Evolutionary conservation across 164 flowering plant genomes (phyloP), one percentile per base, ranked within the genome.

Genomic region (Liriodendron chinense): DNA sequence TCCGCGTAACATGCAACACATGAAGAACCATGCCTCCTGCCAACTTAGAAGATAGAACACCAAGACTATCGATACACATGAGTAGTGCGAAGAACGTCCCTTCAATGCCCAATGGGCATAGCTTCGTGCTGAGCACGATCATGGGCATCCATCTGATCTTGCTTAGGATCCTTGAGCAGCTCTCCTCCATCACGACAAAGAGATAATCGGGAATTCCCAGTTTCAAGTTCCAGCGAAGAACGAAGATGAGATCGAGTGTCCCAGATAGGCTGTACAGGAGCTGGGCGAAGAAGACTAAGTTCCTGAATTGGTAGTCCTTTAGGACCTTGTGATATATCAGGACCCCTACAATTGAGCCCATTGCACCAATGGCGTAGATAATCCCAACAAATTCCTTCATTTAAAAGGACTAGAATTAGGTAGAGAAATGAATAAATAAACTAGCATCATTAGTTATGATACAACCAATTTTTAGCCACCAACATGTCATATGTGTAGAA

Each of bases 81-180:
- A 92, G 68, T 2, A 92, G 84, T 0, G 97, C 97, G 65, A 92
- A 92, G 70, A 92, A 92, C 0, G 95, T 57, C 62, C 93, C 95
- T 74, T 88, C 93, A 12, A 89, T 89, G 69, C 95, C 95, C 16
- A 80, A 12, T n/a, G 94, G 93, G 72, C 95, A 92, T 0, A 91
- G 88, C 72, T 80, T 80, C 12, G 89, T 84, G 79, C 92, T 89
- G 3, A 92, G 70, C 0, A 92, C 89, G 7, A 89, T 80, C 91
- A 92, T 87, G 0, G 97, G 94, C 82, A 85, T 89, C 97, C 94
- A 92, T 74, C 90, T 72, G 21, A 92, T 80, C 23, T 84, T 79
- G 69, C 73, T 72, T 21, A 89, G 68, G 62, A 89, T 80, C 50
- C 85, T 77, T 0, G 85, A 72, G 7, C 84, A 76, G 47, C 86